Conservation (phyloP, 108 stramenopile species). For the Stephanodiscus minutulus region DNA sequence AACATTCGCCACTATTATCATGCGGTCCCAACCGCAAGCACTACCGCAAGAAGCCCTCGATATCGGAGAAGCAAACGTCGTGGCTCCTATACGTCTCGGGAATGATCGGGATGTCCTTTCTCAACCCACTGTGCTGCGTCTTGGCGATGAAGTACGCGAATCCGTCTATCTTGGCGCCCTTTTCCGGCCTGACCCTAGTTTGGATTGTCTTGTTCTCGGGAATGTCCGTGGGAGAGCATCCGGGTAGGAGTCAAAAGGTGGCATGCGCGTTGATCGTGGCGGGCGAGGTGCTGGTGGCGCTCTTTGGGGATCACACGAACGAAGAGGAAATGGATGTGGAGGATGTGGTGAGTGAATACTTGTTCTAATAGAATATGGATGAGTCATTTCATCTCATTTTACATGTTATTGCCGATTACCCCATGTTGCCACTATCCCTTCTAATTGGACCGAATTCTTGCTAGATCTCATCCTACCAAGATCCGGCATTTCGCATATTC, state of each 20-base stretch:
- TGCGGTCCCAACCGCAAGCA: not conserved
- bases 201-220: conserved; percentile 79
- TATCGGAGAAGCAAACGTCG: conserved; percentile 7
- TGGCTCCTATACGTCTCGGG: conserved; percentile 54
- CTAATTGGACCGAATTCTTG: conserved; percentile 6
- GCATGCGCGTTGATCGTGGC: conserved; percentile 72
- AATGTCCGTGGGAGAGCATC: conserved; percentile 56
- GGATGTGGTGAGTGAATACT: conserved; percentile 58
- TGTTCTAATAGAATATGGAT: not conserved
- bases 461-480: conserved; percentile 56
- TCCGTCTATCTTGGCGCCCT: conserved; percentile 85
- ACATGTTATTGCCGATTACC: conserved; percentile 5
- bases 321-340: conserved; percentile 53
- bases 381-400: not conserved
- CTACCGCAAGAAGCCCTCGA: not conserved
- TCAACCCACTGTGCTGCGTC: conserved; percentile 81
- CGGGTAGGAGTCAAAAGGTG: conserved; percentile 53
- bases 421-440: not conserved
- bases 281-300: conserved; percentile 77
- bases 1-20: not conserved
- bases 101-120: conserved; percentile 82
- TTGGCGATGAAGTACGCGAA: conserved; percentile 86
- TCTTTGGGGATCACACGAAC: conserved; percentile 88
- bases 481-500: conserved; percentile 60
- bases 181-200: conserved; percentile 84